Evolutionary conservation across 1,284 basidiomycete species (phyloP).

Genomic region (Rhodotorula sp.): DNA sequence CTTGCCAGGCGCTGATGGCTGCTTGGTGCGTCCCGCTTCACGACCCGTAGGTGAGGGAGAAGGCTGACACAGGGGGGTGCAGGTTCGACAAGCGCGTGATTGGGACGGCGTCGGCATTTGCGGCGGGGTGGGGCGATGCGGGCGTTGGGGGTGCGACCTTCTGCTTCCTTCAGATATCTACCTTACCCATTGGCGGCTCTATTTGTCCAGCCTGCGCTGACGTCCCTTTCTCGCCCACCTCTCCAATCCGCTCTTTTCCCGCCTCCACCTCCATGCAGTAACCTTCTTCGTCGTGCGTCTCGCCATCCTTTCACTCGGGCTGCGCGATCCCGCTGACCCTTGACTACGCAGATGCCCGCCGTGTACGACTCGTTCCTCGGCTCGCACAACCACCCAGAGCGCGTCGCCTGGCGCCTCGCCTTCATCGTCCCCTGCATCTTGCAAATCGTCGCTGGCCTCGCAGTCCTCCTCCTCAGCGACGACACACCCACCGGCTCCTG

Average conservation of each 20-base stretch:
- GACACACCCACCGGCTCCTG: constrained; percentile 62
- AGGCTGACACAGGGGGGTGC: neutral
- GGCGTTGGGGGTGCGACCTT: constrained; percentile 49
- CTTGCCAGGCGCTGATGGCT: constrained; percentile 58
- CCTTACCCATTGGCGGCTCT: too few relatives aligned
- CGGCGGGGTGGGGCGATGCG: constrained; percentile 47
- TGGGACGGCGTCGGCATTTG: constrained; percentile 52
- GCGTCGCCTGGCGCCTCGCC: constrained; percentile 62
- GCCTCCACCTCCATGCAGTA: too few relatives aligned
- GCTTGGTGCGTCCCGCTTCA: constrained; percentile 48
- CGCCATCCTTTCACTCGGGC: neutral
- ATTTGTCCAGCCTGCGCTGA: neutral
- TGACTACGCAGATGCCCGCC: constrained; percentile 57
- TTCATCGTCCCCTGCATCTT: constrained; percentile 63
- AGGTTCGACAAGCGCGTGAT: constrained; percentile 63
- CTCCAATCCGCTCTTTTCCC: too few relatives aligned
- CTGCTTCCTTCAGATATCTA: neutral
- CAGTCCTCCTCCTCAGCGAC: constrained; percentile 57
- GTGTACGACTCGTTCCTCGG: constrained; percentile 57
- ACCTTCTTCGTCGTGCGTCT: constrained; percentile 57
- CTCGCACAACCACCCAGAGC: constrained; percentile 54
- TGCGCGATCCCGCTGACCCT: too few relatives aligned
- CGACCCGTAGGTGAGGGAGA: neutral
- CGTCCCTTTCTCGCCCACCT: neutral
- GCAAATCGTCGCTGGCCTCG: constrained; percentile 43